A percentile compares a stretch with the other conserved stretches of the same genome.
Evolutionary conservation across 306 rosid species (phyloP).

Genomic region (Cucumis melo): DNA sequence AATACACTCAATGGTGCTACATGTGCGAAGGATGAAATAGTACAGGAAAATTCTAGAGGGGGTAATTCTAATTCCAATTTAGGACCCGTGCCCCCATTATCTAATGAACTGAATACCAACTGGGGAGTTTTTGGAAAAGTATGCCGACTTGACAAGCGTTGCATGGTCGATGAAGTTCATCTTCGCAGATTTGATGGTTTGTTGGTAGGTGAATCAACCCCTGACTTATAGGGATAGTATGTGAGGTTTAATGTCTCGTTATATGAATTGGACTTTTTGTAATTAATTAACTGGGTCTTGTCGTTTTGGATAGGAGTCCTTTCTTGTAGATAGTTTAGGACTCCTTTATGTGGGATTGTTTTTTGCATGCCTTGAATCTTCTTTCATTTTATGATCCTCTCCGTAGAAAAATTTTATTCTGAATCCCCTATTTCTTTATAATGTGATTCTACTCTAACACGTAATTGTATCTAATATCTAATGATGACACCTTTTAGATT

Average conservation of each 20-base stretch:
- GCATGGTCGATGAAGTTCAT: conserved; percentile 93
- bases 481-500: neutral
- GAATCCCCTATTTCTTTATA: neutral
- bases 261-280: no score
- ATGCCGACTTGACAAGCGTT: conserved; percentile 71
- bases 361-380: no score
- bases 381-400: neutral
- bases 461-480: neutral
- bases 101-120: conserved; percentile 34
- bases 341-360: no score
- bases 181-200: conserved; percentile 96
- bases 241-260: no score
- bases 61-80: conserved; percentile 27
- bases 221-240: neutral
- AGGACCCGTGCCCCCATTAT: conserved; percentile 28
- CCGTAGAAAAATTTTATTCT: neutral
- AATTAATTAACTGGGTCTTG: no score
- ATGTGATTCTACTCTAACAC: neutral
- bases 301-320: no score
- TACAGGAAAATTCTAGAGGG: conserved; percentile 31
- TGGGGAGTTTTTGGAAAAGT: conserved; percentile 69
- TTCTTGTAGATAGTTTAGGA: no score
- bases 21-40: conserved; percentile 26
- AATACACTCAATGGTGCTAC: conserved; percentile 30
- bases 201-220: conserved; percentile 41